Evolutionary conservation across 148 eudicot species (phyloP), one percentile per base, ranked within the genome.

Genomic region (Polygonum aviculare): DNA sequence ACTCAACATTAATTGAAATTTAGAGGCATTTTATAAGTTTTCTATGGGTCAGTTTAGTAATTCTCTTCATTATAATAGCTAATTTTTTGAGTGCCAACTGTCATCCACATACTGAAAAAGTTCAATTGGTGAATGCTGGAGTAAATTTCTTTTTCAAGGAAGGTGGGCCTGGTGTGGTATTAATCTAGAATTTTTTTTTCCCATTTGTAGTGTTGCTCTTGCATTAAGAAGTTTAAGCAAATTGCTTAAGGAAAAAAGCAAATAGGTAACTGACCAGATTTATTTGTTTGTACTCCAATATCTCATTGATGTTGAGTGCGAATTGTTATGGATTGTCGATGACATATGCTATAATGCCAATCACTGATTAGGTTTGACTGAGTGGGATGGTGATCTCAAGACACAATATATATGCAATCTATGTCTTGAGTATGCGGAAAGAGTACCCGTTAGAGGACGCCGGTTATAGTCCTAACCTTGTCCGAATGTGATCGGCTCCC

Each of bases 31-130:
- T 15, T 35, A 4, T 38, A 1, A 36, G 44, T 4, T 36, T 36
- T 67, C 15, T 33, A 21, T 65, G 10, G 39, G 15, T 33, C 38
- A 6, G n/a, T 33, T 62, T 18, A 67, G 10, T 67, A 67, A 67
- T 35, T 35, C 2, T 22, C 21, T 22, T 67, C 40, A 33, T 19
- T 67, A 19, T 33, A 36, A 12, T 36, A 36, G 38, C 36, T 6
- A 45, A 67, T 67, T 36, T 67, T 67, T 67, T 16, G 45, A 5
- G 36, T 67, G 72, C 72, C 72, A 38, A 67, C 72, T 67, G 72
- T 2, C 72, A 15, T 67, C 38, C 19, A 15, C 69, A 38, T 35
- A 36, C 36, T 36, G n/a, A 15, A 16, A 35, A 14, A 10, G 11
- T 15, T 36, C 3, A 38, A 36, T 67, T 67, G 19, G 15, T 35